A percentile compares a stretch with the other conserved stretches of the same genome.
phyloP scores from a whole-genome alignment of 1,284 basidiomycete genomes.

The Ustilago bromivora region DNA sequence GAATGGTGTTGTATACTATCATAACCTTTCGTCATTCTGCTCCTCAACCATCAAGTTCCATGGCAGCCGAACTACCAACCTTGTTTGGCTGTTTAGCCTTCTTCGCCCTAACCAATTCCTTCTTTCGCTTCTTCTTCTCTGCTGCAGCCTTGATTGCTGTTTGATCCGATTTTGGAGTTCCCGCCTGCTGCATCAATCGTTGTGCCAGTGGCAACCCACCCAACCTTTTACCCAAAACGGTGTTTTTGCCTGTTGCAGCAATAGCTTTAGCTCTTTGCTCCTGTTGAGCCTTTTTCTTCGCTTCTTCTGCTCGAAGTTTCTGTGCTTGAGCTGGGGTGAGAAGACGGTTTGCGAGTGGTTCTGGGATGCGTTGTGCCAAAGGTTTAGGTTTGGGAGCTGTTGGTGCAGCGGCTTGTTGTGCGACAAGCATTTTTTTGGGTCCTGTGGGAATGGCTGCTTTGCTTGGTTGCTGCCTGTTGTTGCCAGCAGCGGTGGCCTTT shows the following conservation, averaged over 20 bases:
- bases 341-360: slow-evolving; percentile 50
- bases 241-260: slow-evolving; percentile 41
- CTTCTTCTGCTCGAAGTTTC: slow-evolving; percentile 48
- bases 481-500: not conserved
- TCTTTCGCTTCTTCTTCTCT: slow-evolving; percentile 48
- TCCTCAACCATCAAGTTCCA: slow-evolving; percentile 41
- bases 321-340: slow-evolving; percentile 49
- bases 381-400: slow-evolving; percentile 28
- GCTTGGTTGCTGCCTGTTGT: slow-evolving; percentile 11
- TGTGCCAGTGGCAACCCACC: slow-evolving; percentile 48
- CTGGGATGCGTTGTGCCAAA: slow-evolving; percentile 37
- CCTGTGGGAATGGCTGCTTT: slow-evolving; percentile 14
- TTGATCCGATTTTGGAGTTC: slow-evolving; percentile 45
- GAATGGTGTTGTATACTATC: not conserved
- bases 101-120: slow-evolving; percentile 35
- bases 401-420: not conserved
- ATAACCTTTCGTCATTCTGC: not conserved
- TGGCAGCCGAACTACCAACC: slow-evolving; percentile 8
- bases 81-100: slow-evolving; percentile 17
- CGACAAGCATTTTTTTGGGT: slow-evolving; percentile 13
- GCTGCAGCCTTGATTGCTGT: slow-evolving; percentile 38
- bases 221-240: slow-evolving; percentile 37
- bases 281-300: slow-evolving; percentile 44
- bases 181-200: slow-evolving; percentile 44
- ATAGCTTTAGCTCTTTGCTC: slow-evolving; percentile 38